Evolutionary conservation across 192 early-diverging fungal genomes (phyloP), one percentile per base, ranked within the genome.

Genomic region (Coemansia sp.): DNA sequence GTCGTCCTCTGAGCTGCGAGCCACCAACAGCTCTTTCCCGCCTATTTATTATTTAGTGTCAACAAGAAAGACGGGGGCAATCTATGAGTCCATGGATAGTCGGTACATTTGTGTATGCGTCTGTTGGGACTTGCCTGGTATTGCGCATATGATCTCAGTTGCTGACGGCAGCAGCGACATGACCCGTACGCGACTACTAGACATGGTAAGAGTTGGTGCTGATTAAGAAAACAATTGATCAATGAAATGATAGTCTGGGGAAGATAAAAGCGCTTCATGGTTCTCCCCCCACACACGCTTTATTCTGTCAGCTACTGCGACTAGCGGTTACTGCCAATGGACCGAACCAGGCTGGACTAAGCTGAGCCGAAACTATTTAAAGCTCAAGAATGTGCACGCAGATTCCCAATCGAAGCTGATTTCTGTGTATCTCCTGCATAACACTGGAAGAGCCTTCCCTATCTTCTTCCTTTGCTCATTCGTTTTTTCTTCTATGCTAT

Each of bases 81-180:
- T 0, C 7, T 27, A 55, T 55, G 54, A 63, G 54, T 11, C 6
- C 24, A 27, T 27, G 11, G 24, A 4, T 55, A 12, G 34, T 41
- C 38, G 5, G 61, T 33, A 16, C 15, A 29, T 18, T n/a, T 36
- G 18, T 20, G 27, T 63, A 9, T 12, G 4, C 61, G 18, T 63
- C 61, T 40, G 20, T n/a, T 27, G 13, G 34, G 6, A 20, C 54
- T 55, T 55, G 59, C 68, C 68, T 63, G 68, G 68, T 16, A 70
- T 70, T 22, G 31, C 68, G 68, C 68, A 70, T 18, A 70, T 27
- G 12, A 70, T 63, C n/a, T 70, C 68, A 16, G 68, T 70, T 7
- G 68, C 68, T 5, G 68, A 70, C 10, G 68, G 68, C 27, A 70
- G 59, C 60, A 70, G 60, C 68, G 68, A 70, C 47, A 70, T 63